Evolutionary conservation across 371 early-diverging fungal species (phyloP).

Genomic region (Mucor lusitanicus): DNA sequence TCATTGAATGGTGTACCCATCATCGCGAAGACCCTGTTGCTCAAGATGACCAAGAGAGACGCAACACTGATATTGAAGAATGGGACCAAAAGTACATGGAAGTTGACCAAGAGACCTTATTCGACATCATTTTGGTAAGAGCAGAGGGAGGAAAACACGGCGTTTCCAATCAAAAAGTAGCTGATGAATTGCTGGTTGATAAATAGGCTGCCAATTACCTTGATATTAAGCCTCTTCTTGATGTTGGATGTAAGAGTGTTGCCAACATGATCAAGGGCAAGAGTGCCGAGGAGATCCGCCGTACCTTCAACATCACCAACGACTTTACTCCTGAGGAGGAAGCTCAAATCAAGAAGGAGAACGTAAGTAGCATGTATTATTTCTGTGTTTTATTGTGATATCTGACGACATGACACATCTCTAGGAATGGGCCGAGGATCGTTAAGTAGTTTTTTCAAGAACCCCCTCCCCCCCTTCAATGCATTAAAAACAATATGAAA

Average conservation of each 20-base stretch:
- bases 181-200: neutral
- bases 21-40: constrained; percentile 71
- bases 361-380: constrained; percentile 50
- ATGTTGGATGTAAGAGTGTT: constrained; percentile 97
- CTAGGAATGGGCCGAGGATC: constrained; percentile 81
- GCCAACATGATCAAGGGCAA: constrained; percentile 98
- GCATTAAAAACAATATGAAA: constrained; percentile 1
- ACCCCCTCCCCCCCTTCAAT: too few species aligned
- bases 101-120: constrained; percentile 78
- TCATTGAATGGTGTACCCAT: constrained; percentile 82
- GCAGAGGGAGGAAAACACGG: neutral
- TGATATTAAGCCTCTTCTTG: constrained; percentile 93
- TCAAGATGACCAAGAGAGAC: constrained; percentile 64
- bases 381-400: neutral
- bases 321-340: constrained; percentile 98
- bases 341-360: constrained; percentile 87
- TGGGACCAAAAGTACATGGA: constrained; percentile 85
- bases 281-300: constrained; percentile 92
- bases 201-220: constrained; percentile 91
- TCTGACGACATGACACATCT: neutral
- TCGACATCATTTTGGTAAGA: constrained; percentile 68
- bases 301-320: constrained; percentile 91
- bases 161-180: neutral
- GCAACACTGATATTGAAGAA: constrained; percentile 75
- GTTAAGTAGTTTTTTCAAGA: constrained; percentile 58